Percentiles rank a stretch among this genome's conserved stretches.
Evolutionary conservation across 257 asterid species (phyloP).

Genomic region (Scutellaria minor): DNA sequence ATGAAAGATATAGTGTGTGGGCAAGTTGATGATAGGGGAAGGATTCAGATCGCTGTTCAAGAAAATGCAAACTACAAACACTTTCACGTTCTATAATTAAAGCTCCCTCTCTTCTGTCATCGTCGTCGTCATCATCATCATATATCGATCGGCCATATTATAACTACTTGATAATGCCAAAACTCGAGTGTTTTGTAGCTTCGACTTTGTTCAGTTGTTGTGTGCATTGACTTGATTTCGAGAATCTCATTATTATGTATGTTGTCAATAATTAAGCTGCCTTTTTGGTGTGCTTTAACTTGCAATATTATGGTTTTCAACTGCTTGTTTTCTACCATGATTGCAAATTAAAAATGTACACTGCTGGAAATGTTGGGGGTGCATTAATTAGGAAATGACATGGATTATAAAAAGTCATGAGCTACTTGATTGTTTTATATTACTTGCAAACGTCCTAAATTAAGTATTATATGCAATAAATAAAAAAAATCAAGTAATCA

Average conservation of each 20-base stretch:
- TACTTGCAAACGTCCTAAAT: too few relatives aligned
- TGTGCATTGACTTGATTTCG: too few relatives aligned
- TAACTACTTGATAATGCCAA: too few relatives aligned
- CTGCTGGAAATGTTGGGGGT: not conserved
- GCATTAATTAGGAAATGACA: not conserved
- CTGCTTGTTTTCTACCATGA: not conserved
- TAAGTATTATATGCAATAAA: too few relatives aligned
- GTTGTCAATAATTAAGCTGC: not conserved
- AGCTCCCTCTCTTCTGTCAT: conserved; percentile 95
- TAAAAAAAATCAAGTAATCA: too few relatives aligned
- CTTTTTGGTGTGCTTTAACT: not conserved
- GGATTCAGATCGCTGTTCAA: conserved; percentile 48
- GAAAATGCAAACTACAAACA: conserved; percentile 56
- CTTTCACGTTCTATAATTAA: conserved; percentile 45
- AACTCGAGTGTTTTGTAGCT: not conserved
- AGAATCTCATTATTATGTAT: too few relatives aligned
- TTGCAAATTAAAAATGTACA: not conserved
- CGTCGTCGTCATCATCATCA: too few relatives aligned
- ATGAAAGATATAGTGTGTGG: conserved; percentile 46
- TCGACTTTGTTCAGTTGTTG: not conserved
- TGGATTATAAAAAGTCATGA: too few relatives aligned
- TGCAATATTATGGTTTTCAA: not conserved
- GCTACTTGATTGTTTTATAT: too few relatives aligned
- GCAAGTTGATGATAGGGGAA: conserved; percentile 54
- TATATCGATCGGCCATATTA: too few relatives aligned